These are phyloP conservation scores for Castanopsis chinensis DNA, from an alignment of 306 rosid species.

Conservation along the genomic window DNA sequence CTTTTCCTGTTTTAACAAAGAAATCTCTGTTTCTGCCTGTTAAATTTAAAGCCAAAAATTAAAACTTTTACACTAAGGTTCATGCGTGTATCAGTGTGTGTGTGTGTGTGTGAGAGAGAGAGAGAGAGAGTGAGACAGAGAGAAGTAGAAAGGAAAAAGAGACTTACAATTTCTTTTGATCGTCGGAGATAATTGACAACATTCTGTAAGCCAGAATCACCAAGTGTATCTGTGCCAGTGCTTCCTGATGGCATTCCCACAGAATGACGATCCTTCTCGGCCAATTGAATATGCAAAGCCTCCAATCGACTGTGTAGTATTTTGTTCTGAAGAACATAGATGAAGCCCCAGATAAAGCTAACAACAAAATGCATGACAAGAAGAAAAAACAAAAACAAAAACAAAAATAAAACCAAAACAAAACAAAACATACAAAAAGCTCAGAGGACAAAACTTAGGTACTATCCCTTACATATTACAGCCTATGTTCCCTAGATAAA, in stretches of 20 bases:
- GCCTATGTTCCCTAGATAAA: no score
- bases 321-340: constrained; percentile 62
- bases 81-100: not conserved
- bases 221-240: constrained; percentile 33
- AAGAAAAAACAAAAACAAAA: no score
- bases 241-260: constrained; percentile 63
- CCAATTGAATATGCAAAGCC: constrained; percentile 84
- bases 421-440: not conserved
- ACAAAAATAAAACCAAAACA: not conserved
- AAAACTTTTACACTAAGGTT: not conserved
- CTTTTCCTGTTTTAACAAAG: constrained; percentile 82
- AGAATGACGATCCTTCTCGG: constrained; percentile 76
- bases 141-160: constrained; percentile 11
- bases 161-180: constrained; percentile 81
- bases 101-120: not conserved
- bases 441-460: not conserved
- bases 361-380: constrained; percentile 1
- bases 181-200: constrained; percentile 85
- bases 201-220: constrained; percentile 66
- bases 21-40: constrained; percentile 94
- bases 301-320: constrained; percentile 82
- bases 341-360: constrained; percentile 3
- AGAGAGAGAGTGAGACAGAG: constrained; percentile 6
- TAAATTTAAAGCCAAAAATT: constrained; percentile 7
- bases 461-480: no score